phyloP scores from a whole-genome alignment of 768 basidiomycete genomes.

The Lactifluus hygrophoroides region DNA sequence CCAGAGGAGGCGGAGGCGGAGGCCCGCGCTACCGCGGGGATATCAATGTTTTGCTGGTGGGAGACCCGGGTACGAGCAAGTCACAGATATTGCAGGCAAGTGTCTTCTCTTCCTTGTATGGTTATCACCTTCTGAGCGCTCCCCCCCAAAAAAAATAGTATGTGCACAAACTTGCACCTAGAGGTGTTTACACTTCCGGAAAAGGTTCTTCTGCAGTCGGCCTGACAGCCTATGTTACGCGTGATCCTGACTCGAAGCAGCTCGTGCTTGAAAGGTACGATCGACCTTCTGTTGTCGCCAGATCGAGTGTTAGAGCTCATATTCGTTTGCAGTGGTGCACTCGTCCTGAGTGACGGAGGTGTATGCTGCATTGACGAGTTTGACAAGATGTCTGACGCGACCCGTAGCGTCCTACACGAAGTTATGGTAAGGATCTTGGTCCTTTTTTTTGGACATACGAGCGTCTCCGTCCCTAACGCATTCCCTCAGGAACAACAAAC shows the following conservation, averaged over 20 bases:
- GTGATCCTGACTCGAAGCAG: constrained; percentile 97
- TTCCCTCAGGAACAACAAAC: constrained; percentile 90
- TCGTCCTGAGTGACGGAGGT: constrained; percentile 91
- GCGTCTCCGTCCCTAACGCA: neutral
- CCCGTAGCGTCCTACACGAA: constrained; percentile 96
- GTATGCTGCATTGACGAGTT: constrained; percentile 99
- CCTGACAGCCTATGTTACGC: constrained; percentile 95
- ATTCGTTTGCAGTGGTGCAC: constrained; percentile 61
- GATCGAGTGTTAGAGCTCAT: neutral
- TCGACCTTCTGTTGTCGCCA: too few relatives aligned
- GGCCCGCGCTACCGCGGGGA: constrained; percentile 96
- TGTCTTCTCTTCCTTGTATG: neutral
- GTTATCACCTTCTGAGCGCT: neutral
- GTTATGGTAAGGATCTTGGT: constrained; percentile 63
- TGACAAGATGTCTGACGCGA: constrained; percentile 98
- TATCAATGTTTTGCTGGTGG: constrained; percentile 94
- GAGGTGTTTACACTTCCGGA: constrained; percentile 95
- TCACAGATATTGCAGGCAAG: constrained; percentile 86
- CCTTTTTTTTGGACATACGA: neutral
- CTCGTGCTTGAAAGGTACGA: constrained; percentile 88
- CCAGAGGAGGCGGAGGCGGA: constrained; percentile 87
- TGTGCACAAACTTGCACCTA: constrained; percentile 96
- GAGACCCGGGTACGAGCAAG: constrained; percentile 96
- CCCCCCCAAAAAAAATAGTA: constrained; percentile 45
- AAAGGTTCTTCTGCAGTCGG: constrained; percentile 99